Percentiles rank a stretch among this genome's conserved stretches.
phyloP scores from a whole-genome alignment of 768 basidiomycete genomes.

The Xerocomellus dryophilus region DNA sequence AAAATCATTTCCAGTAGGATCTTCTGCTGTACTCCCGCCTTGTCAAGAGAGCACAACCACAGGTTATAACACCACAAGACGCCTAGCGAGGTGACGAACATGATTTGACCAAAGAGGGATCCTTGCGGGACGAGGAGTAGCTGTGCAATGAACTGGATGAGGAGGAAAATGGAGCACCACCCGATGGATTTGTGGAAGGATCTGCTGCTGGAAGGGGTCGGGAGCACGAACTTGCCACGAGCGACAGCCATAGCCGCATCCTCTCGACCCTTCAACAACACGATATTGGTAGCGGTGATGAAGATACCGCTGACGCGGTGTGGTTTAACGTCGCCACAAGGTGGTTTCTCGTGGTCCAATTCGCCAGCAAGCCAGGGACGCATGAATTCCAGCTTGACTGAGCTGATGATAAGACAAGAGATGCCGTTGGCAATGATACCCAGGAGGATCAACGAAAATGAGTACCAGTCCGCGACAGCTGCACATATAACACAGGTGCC shows the following conservation, averaged over 20 bases:
- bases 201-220: neutral
- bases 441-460: slow-evolving; percentile 28
- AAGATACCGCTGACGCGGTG: slow-evolving; percentile 4
- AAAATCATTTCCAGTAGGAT: slow-evolving; percentile 2
- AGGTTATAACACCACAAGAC: slow-evolving; percentile 33
- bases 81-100: slow-evolving; percentile 17
- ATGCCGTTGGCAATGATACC: slow-evolving; percentile 31
- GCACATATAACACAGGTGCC: slow-evolving; percentile 5
- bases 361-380: slow-evolving; percentile 3
- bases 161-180: slow-evolving; percentile 27
- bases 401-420: slow-evolving; percentile 26
- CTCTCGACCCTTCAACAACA: slow-evolving; percentile 9
- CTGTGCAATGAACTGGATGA: slow-evolving; percentile 29
- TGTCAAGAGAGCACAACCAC: slow-evolving; percentile 34
- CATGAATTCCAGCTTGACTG: slow-evolving; percentile 13
- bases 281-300: slow-evolving; percentile 1
- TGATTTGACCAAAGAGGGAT: slow-evolving; percentile 11
- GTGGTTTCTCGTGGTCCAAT: neutral
- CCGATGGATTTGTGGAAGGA: slow-evolving; percentile 15
- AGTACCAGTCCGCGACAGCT: slow-evolving; percentile 26
- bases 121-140: slow-evolving; percentile 19
- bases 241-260: slow-evolving; percentile 13
- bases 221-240: slow-evolving; percentile 5
- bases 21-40: slow-evolving; percentile 11
- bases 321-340: neutral